Evolutionary conservation across 371 early-diverging fungal genomes (phyloP).

Genomic region (Nematocida displodere): DNA sequence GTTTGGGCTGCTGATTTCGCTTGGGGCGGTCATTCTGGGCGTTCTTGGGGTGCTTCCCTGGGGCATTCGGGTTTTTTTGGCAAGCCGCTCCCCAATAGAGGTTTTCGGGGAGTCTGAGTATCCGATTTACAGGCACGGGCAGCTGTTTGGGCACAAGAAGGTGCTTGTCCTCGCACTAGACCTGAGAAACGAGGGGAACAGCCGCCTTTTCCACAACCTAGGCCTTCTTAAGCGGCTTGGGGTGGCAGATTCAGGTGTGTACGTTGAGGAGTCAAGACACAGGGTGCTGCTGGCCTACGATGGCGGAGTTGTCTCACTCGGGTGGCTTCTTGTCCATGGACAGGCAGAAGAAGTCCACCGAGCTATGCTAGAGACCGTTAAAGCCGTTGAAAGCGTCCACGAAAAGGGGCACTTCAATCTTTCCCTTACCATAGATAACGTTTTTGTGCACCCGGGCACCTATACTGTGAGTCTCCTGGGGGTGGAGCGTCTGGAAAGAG

Average conservation of each 20-base stretch:
- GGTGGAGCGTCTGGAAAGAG: background rate
- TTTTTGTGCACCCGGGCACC: background rate
- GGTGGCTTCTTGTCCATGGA: background rate
- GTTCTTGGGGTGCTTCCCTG: slow-evolving; percentile 1
- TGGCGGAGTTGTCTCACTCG: background rate
- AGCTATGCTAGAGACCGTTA: background rate
- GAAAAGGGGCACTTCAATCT: background rate
- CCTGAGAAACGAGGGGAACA: background rate
- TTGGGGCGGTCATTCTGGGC: background rate
- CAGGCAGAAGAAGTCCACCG: background rate
- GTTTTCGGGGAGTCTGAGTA: background rate
- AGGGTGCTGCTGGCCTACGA: background rate
- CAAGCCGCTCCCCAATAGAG: background rate
- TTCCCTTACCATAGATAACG: background rate
- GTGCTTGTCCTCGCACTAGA: slow-evolving; percentile 5
- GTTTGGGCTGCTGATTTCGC: background rate
- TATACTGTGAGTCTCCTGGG: background rate
- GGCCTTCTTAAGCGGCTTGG: background rate
- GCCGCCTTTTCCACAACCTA: background rate
- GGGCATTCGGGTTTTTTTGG: background rate
- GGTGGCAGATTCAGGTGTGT: background rate
- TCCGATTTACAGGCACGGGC: background rate
- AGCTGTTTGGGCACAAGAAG: slow-evolving; percentile 9
- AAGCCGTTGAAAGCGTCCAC: background rate
- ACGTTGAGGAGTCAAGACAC: slow-evolving; percentile 4